These are phyloP conservation scores for Metarhizium album DNA, from an alignment of 2,329 filamentous ascomycete genomes.

Conservation along the genomic window DNA sequence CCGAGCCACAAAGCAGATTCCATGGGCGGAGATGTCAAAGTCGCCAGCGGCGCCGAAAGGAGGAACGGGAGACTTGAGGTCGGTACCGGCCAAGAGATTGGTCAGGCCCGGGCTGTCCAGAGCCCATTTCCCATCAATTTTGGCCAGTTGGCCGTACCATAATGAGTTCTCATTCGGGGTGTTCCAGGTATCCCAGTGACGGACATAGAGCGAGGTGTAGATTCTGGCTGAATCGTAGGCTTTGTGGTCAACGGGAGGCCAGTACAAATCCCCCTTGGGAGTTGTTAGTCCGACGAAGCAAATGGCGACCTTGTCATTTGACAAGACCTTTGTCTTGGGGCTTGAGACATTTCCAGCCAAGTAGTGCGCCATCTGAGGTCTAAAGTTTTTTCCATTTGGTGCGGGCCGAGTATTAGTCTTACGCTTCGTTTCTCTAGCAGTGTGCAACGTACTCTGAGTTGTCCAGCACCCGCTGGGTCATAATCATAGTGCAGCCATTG, in stretches of 20 bases:
- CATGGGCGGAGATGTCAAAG: slow-evolving; percentile 60
- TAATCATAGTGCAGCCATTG: slow-evolving; percentile 35
- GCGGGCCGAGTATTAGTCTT: slow-evolving; percentile 6
- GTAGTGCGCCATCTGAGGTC: slow-evolving; percentile 32
- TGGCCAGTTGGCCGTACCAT: slow-evolving; percentile 56
- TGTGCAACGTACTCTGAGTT: slow-evolving; percentile 27
- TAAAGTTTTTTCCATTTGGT: slow-evolving; percentile 14
- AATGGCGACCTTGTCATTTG: slow-evolving; percentile 39
- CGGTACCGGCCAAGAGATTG: slow-evolving; percentile 53
- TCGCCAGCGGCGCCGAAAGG: slow-evolving; percentile 73
- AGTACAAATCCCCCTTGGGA: slow-evolving; percentile 58
- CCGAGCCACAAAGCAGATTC: slow-evolving; percentile 64
- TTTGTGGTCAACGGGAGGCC: slow-evolving; percentile 49
- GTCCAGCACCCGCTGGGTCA: slow-evolving; percentile 25
- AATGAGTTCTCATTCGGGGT: slow-evolving; percentile 59
- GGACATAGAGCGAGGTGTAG: slow-evolving; percentile 65
- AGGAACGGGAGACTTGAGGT: slow-evolving; percentile 56
- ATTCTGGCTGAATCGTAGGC: slow-evolving; percentile 54
- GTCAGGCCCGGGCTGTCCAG: slow-evolving; percentile 36
- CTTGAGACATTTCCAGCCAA: slow-evolving; percentile 47
- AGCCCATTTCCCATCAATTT: slow-evolving; percentile 28
- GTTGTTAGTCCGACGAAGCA: slow-evolving; percentile 54
- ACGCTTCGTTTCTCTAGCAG: neutral
- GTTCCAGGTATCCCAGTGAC: slow-evolving; percentile 75
- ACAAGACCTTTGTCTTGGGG: slow-evolving; percentile 44